Conservation (phyloP, 108 stramenopile species). For the Cylindrotheca fusiformis region DNA sequence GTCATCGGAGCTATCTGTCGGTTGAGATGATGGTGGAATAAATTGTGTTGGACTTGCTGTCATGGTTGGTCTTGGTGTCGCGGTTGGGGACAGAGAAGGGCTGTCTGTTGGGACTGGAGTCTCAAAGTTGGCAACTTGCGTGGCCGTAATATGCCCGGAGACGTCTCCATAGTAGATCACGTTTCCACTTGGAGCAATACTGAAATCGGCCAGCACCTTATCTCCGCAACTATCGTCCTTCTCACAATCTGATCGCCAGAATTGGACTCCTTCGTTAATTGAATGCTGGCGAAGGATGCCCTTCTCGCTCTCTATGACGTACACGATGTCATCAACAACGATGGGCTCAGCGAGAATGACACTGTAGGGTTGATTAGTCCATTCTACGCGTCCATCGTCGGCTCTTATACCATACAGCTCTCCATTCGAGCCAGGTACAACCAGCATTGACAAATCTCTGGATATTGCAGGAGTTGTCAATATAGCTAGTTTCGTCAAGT, state of each 20-base stretch:
- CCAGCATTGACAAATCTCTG: slow-evolving; percentile 6
- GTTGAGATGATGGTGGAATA: background rate
- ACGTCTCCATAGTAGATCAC: slow-evolving; percentile 43
- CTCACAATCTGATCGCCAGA: slow-evolving; percentile 31
- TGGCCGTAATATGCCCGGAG: slow-evolving; percentile 31
- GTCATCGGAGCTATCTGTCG: slow-evolving; percentile 5
- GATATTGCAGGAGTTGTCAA: slow-evolving; percentile 17
- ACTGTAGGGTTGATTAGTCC: slow-evolving; percentile 18
- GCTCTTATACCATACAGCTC: slow-evolving; percentile 24
- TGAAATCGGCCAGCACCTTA: slow-evolving; percentile 41
- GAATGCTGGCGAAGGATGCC: slow-evolving; percentile 30
- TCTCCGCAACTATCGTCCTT: slow-evolving; percentile 22
- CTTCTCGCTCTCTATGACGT: slow-evolving; percentile 26
- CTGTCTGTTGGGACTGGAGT: slow-evolving; percentile 20
- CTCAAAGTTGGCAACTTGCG: slow-evolving; percentile 30
- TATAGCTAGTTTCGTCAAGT: slow-evolving; percentile 15
- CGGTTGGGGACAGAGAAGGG: slow-evolving; percentile 11
- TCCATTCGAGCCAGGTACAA: slow-evolving; percentile 7
- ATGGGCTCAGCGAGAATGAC: slow-evolving; percentile 15
- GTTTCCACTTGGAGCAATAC: slow-evolving; percentile 30
- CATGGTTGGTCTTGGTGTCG: background rate
- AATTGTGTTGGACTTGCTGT: slow-evolving; percentile 13
- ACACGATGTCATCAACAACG: slow-evolving; percentile 19
- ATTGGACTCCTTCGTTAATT: slow-evolving; percentile 7
- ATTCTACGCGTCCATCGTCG: slow-evolving; percentile 16